Evolutionary conservation across 768 basidiomycete genomes (phyloP).

Genomic region (Pisolithus albus): DNA sequence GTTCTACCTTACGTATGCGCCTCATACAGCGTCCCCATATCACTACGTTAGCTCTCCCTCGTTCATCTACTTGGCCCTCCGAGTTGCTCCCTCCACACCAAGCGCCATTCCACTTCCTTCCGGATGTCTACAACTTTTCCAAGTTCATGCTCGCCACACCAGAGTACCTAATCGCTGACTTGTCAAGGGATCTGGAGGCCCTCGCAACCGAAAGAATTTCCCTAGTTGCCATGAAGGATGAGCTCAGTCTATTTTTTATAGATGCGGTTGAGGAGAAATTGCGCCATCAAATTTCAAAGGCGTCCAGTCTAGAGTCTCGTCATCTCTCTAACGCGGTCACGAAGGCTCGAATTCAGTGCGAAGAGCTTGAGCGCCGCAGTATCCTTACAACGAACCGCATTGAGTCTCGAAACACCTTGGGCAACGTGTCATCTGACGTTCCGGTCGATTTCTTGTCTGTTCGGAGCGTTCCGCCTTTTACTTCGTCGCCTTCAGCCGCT

Average conservation of each 20-base stretch:
- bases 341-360: conserved; percentile 50
- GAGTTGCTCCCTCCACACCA: conserved; percentile 87
- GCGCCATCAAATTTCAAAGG: conserved; percentile 73
- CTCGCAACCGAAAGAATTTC: conserved; percentile 63
- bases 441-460: conserved; percentile 55
- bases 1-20: conserved; percentile 71
- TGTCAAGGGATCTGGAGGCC: conserved; percentile 66
- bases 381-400: conserved; percentile 10
- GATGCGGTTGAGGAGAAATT: conserved; percentile 73
- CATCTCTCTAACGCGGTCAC: conserved; percentile 59
- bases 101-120: conserved; percentile 93
- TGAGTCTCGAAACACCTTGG: conserved; percentile 14
- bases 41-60: conserved; percentile 89
- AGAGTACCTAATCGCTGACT: conserved; percentile 67
- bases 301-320: conserved; percentile 65
- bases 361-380: conserved; percentile 44
- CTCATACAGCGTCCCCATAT: conserved; percentile 91
- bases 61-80: conserved; percentile 90
- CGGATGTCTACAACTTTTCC: conserved; percentile 79
- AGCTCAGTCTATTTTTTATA: conserved; percentile 72
- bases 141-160: conserved; percentile 98
- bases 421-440: conserved; percentile 29
- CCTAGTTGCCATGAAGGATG: conserved; percentile 63
- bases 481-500: conserved; percentile 6
- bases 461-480: conserved; percentile 22